Percentiles rank a stretch among this genome's conserved stretches.
These are phyloP conservation scores for Craspedostauros australis DNA, from an alignment of 108 stramenopile genomes.

Conservation along the genomic window DNA sequence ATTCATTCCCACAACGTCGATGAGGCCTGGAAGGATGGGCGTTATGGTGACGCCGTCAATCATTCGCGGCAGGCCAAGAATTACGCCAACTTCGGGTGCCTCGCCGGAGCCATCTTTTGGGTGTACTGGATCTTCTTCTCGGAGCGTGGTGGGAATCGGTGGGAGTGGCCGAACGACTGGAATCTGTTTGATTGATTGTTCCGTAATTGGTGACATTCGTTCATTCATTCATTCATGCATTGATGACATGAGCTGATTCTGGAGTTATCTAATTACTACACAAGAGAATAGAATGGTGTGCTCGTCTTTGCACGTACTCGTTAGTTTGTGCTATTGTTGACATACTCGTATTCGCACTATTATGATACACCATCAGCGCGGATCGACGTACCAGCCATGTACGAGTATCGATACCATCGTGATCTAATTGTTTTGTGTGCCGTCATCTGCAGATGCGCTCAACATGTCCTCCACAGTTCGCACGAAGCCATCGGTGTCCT, in stretches of 20 bases:
- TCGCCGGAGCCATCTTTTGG: constrained; percentile 8
- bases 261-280: neutral
- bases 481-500: constrained; percentile 50
- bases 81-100: constrained; percentile 15
- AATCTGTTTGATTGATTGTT: neutral
- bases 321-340: neutral
- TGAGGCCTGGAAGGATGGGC: constrained; percentile 17
- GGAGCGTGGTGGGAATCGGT: neutral
- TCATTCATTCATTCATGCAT: neutral
- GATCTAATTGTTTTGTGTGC: neutral
- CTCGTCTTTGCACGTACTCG: neutral
- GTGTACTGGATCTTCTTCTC: constrained; percentile 10
- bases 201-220: too few relatives aligned
- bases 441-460: neutral
- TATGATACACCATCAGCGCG: constrained; percentile 1
- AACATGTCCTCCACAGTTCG: constrained; percentile 21
- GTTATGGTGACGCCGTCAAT: constrained; percentile 21
- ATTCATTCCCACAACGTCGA: constrained; percentile 19
- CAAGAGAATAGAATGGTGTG: neutral
- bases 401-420: neutral
- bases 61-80: constrained; percentile 21
- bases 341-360: neutral
- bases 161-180: constrained; percentile 7
- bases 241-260: neutral
- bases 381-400: neutral